Evolutionary conservation across 23 red algal species (phyloP).

Genomic region (Chondrus crispus): DNA sequence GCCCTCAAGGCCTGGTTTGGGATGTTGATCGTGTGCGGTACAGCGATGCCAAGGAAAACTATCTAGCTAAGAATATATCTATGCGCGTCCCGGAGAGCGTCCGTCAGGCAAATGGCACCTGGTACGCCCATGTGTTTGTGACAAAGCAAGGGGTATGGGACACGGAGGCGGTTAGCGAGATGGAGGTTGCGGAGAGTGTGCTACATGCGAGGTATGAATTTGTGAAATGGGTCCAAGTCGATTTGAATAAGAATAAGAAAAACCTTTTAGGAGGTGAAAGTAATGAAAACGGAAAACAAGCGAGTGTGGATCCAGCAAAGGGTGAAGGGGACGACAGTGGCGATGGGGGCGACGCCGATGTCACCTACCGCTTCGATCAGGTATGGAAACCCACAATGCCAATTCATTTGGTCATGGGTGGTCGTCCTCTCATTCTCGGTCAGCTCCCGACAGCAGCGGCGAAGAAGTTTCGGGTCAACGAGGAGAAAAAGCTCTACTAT

Average conservation of each 20-base stretch:
- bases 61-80: slow-evolving; percentile 17
- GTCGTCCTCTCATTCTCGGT: not conserved
- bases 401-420: not conserved
- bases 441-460: slow-evolving; percentile 50
- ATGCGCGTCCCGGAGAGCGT: slow-evolving; percentile 42
- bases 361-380: slow-evolving; percentile 16
- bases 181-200: not conserved
- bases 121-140: slow-evolving; percentile 70
- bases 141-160: not conserved
- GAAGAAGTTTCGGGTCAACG: slow-evolving; percentile 1
- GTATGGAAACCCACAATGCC: slow-evolving; percentile 49
- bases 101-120: not conserved
- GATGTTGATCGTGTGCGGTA: not conserved
- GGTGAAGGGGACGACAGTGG: not conserved
- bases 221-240: slow-evolving; percentile 43
- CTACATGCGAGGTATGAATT: slow-evolving; percentile 35
- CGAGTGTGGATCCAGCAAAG: not conserved
- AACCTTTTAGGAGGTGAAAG: slow-evolving; percentile 14
- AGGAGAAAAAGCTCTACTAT: slow-evolving; percentile 32
- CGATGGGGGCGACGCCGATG: not conserved
- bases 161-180: not conserved
- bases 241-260: slow-evolving; percentile 39
- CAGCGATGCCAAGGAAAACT: not conserved
- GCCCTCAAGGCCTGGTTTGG: slow-evolving; percentile 1
- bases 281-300: not conserved